phyloP scores from a whole-genome alignment of 352 stramenopile genomes.

The Blastocystis sp. region DNA sequence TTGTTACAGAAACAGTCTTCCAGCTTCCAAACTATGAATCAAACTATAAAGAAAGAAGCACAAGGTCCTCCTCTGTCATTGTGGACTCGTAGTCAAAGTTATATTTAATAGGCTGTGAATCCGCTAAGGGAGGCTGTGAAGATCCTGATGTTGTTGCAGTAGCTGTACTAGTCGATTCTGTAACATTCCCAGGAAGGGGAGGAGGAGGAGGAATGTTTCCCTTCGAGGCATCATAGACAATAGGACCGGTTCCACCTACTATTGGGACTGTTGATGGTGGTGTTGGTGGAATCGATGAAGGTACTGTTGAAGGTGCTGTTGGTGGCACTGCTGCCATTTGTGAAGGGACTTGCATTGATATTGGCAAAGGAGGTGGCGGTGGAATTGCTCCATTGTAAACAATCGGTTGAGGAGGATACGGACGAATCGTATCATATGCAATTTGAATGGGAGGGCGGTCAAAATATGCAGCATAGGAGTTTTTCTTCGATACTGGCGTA shows the following conservation, averaged over 20 bases:
- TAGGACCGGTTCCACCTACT: neutral
- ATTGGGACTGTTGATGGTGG: too few species aligned
- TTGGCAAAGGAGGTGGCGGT: neutral
- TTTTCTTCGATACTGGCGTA: neutral
- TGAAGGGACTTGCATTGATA: neutral
- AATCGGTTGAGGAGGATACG: neutral
- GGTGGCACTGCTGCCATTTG: too few species aligned
- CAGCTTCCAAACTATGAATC: slow-evolving; percentile 53
- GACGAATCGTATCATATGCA: slow-evolving; percentile 16
- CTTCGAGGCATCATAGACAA: neutral
- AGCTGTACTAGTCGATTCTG: neutral
- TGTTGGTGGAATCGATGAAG: too few species aligned
- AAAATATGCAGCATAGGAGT: neutral
- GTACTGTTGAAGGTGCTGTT: too few species aligned
- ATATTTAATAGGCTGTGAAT: slow-evolving; percentile 17
- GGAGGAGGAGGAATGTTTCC: slow-evolving; percentile 39
- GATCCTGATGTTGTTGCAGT: neutral
- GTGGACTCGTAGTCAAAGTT: slow-evolving; percentile 61
- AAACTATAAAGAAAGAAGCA: neutral
- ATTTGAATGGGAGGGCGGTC: slow-evolving; percentile 21
- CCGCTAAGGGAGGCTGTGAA: neutral
- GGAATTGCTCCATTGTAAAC: slow-evolving; percentile 31
- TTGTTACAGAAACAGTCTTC: slow-evolving; percentile 54
- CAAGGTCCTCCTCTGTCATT: slow-evolving; percentile 50
- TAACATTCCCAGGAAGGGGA: neutral